Evolutionary conservation across 139 green algal species (phyloP), one percentile per base, ranked within the genome.

Genomic region (Coelastrella sp.): DNA sequence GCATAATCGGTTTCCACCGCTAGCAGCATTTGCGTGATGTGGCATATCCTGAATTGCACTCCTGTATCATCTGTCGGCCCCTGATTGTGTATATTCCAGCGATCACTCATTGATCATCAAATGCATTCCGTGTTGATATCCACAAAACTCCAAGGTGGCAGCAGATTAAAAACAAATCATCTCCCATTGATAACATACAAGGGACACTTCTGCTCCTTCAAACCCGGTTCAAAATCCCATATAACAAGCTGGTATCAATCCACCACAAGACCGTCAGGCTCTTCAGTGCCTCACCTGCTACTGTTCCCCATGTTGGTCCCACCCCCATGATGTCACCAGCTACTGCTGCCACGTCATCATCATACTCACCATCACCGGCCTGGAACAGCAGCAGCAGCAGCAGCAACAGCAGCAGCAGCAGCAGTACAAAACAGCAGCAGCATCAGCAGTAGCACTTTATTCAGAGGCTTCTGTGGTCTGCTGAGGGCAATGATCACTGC

Each of bases 331-430:
- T 78, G 82, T 88, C 82, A 22, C 65, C 82, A 32, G 58, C n/a
- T n/a, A 75, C 80, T 61, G 80, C 80, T 61, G 80, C 60, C 22
- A 86, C 80, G 11, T 86, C 80, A 75, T 86, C 80, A 64, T 86
- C 80, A 75, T 76, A 58, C 61, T 86, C 80, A 5, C 75, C 20
- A 7, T 86, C 80, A 22, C 73, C 60, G 4, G 60, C 13, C 80
- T 86, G 80, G 13, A 75, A 14, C 64, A 71, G 64, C 64, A 71
- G 64, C 64, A 71, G 8, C 22, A 13, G 22, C 17, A 54, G 22
- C 71, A 77, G 11, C 2, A 77, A 68, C 61, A 68, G 10, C 11
- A 10, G 11, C 61, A 17, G 8, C 22, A 13, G 22, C 17, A 54
- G 22, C 71, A 77, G 11, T 32, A 10, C 22, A 10, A 54, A 77